Evolutionary conservation across 345 rosid species (phyloP), one percentile per base, ranked within the genome.

Genomic region (Euphorbia tirucalli): DNA sequence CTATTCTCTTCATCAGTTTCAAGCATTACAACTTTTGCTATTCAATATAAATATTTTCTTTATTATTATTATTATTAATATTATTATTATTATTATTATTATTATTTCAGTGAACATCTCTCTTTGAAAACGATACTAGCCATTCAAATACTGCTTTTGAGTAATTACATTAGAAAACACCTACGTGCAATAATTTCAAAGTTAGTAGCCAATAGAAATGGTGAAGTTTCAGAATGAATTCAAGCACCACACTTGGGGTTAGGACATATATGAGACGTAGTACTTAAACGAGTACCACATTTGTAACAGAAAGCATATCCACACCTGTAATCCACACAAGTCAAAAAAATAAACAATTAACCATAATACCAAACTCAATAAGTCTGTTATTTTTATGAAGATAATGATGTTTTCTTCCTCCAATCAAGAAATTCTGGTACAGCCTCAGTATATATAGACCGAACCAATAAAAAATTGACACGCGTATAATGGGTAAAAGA

Each of bases 221-320:
- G 10, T 25, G 6, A 25, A 59, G 2, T n/a, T n/a, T 9, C 14
- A 7, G 24, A 15, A 61, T 46, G n/a, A 30, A 14, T 9, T 52
- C 65, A 58, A 13, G 32, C 25, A 32, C 43, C 19, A 21, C 72
- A 65, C 11, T 22, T 24, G 1, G 72, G 39, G 52, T 28, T 22
- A 2, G 75, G 41, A 54, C 80, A 77, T 16, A 3, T 1, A 61
- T 77, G 80, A 30, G 64, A 2, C 15, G 27, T 16, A 27, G 44
- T 46, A 48, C 48, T 15, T 18, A 62, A 46, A 31, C 35, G n/a
- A 65, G 46, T 44, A 43, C 82, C 82, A 55, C 83, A 79, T 3
- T 31, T 39, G 58, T 71, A 75, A 59, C 79, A 79, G 64, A 79
- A 79, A 7, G 70, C 74, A 64, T 37, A 48, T 58, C 74, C 65